Conservation (phyloP, 1,284 basidiomycete species). For the Irpex lacteus region DNA sequence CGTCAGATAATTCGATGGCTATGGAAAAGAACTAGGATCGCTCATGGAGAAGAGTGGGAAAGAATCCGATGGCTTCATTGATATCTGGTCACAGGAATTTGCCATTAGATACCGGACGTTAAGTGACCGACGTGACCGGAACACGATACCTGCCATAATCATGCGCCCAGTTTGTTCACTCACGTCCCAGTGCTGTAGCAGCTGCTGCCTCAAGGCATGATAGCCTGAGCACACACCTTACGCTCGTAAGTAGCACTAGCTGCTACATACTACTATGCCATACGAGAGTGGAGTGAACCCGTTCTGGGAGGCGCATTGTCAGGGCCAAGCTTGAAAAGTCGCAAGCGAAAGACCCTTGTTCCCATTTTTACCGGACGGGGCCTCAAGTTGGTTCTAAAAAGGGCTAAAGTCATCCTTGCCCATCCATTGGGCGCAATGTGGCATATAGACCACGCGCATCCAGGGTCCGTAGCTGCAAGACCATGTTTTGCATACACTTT, state of each 20-base stretch:
- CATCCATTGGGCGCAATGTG: no score
- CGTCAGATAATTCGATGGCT: neutral
- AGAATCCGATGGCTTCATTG: neutral
- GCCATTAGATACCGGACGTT: constrained; percentile 6
- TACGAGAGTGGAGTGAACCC: neutral
- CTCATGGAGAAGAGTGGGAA: neutral
- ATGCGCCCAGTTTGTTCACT: neutral
- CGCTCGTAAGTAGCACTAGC: neutral
- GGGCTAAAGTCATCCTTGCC: no score
- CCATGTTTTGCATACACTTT: no score
- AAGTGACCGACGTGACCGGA: constrained; percentile 3
- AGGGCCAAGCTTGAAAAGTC: neutral
- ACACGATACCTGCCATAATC: neutral
- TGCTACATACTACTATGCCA: neutral
- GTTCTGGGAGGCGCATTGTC: neutral
- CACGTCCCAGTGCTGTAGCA: neutral
- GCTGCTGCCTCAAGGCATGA: neutral
- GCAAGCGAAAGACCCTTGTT: neutral
- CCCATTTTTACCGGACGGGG: no score
- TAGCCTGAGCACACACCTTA: neutral
- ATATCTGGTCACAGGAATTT: neutral
- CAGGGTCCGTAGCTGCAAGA: no score
- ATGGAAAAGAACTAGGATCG: neutral
- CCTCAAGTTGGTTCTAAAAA: no score
- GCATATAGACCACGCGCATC: no score